Percentiles rank a stretch among this genome's conserved stretches.
Evolutionary conservation across 768 basidiomycete species (phyloP).

Genomic region (Wakefieldia striispora): DNA sequence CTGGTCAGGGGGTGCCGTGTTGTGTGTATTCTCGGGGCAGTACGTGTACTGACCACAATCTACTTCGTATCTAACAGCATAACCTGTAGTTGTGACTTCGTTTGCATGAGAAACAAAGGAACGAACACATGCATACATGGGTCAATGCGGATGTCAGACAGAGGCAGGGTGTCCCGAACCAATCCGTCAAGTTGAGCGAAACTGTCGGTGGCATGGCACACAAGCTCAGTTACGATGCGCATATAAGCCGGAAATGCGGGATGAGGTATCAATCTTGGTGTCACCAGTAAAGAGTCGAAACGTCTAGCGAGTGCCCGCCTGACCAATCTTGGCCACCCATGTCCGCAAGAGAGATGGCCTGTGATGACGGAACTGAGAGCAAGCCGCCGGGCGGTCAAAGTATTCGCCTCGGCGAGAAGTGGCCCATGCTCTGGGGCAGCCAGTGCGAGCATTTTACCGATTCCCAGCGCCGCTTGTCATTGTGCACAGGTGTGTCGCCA

Average conservation of each 20-base stretch:
- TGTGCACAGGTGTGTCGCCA: conserved; percentile 36
- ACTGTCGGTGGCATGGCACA: conserved; percentile 41
- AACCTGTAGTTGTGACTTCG: no score
- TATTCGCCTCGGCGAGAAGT: conserved; percentile 37
- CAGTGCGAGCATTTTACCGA: conserved; percentile 43
- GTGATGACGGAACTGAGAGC: conserved; percentile 46
- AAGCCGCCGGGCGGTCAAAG: conserved; percentile 36
- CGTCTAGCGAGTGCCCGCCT: conserved; percentile 25
- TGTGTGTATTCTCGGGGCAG: no score
- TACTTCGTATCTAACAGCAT: no score
- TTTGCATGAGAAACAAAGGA: no score
- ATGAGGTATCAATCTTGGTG: no score
- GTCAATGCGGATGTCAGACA: no score
- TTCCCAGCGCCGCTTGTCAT: conserved; percentile 39
- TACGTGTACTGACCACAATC: no score
- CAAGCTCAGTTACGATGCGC: conserved; percentile 34
- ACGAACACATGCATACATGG: no score
- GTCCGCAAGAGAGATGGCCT: conserved; percentile 46
- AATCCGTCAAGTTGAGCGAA: conserved; percentile 43
- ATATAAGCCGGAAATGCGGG: conserved; percentile 27
- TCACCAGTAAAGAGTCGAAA: no score
- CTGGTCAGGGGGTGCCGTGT: no score
- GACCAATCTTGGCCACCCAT: conserved; percentile 50
- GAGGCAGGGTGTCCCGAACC: conserved; percentile 47
- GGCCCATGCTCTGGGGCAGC: conserved; percentile 44